Percentiles rank a stretch among this genome's conserved stretches.
Conservation (phyloP, 352 stramenopile species). For the Phytophthora vignae region DNA sequence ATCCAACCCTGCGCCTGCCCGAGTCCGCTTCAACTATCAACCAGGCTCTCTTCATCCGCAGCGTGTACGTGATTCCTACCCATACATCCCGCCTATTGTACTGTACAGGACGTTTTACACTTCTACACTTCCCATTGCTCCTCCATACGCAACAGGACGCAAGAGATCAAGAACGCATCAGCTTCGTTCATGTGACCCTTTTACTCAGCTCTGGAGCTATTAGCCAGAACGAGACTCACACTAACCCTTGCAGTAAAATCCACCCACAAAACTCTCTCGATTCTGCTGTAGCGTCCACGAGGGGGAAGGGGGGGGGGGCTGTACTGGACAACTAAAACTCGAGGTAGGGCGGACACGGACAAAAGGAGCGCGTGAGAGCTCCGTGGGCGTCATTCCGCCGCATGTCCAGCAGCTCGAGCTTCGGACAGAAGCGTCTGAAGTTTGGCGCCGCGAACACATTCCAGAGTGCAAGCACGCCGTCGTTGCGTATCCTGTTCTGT, state of each 20-base stretch:
- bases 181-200: slow-evolving; percentile 63
- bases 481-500: slow-evolving; percentile 73
- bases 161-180: slow-evolving; percentile 78
- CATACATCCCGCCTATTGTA: not conserved
- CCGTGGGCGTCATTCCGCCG: slow-evolving; percentile 65
- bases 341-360: slow-evolving; percentile 60
- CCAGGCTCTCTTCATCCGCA: slow-evolving; percentile 69
- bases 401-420: slow-evolving; percentile 71
- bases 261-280: no score
- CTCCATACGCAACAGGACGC: slow-evolving; percentile 39
- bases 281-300: no score
- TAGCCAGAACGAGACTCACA: no score
- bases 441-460: slow-evolving; percentile 72
- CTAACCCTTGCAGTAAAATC: no score
- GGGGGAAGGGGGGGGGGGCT: no score
- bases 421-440: slow-evolving; percentile 59
- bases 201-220: no score
- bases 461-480: slow-evolving; percentile 66
- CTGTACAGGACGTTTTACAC: no score
- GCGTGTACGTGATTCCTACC: slow-evolving; percentile 50
- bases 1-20: slow-evolving; percentile 64
- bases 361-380: slow-evolving; percentile 59
- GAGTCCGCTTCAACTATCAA: slow-evolving; percentile 72
- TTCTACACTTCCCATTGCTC: no score
- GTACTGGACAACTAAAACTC: slow-evolving; percentile 45